Conservation (phyloP, 495 filamentous ascomycete genomes). For the Xylaria intraflava region DNA sequence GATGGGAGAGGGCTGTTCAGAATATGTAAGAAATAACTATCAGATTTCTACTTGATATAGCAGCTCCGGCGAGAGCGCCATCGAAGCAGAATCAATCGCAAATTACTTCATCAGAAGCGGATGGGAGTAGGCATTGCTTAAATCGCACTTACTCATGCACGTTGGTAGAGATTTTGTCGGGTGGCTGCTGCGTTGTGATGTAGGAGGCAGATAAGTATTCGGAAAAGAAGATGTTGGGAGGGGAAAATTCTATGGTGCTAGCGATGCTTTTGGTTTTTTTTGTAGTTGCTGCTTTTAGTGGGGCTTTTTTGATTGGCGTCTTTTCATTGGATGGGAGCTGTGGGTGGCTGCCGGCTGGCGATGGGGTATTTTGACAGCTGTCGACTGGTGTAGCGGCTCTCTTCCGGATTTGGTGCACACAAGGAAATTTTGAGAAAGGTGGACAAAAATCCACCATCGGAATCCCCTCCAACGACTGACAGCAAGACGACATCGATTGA, state of each 20-base stretch:
- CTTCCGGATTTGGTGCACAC: constrained; percentile 10
- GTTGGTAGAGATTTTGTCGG: not conserved
- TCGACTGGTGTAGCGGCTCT: constrained; percentile 8
- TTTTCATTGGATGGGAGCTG: not conserved
- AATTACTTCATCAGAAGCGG: constrained; percentile 82
- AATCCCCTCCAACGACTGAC: constrained; percentile 15
- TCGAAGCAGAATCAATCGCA: constrained; percentile 83
- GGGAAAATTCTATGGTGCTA: not conserved
- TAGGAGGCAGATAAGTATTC: too few relatives aligned
- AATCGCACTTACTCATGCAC: not conserved
- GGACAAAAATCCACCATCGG: constrained; percentile 14
- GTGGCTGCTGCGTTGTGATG: not conserved
- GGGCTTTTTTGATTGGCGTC: not conserved
- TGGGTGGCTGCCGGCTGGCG: not conserved
- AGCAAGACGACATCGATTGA: constrained; percentile 14
- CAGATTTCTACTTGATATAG: constrained; percentile 64
- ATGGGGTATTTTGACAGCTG: not conserved
- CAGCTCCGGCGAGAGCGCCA: constrained; percentile 82
- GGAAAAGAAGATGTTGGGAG: not conserved
- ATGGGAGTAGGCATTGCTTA: not conserved
- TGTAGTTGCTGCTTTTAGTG: not conserved
- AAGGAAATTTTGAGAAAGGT: constrained; percentile 15
- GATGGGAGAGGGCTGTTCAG: constrained; percentile 49
- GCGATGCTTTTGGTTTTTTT: not conserved
- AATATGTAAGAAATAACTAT: constrained; percentile 98